phyloP scores from a whole-genome alignment of 257 asterid species.

The Solanum lycopersicoides region DNA sequence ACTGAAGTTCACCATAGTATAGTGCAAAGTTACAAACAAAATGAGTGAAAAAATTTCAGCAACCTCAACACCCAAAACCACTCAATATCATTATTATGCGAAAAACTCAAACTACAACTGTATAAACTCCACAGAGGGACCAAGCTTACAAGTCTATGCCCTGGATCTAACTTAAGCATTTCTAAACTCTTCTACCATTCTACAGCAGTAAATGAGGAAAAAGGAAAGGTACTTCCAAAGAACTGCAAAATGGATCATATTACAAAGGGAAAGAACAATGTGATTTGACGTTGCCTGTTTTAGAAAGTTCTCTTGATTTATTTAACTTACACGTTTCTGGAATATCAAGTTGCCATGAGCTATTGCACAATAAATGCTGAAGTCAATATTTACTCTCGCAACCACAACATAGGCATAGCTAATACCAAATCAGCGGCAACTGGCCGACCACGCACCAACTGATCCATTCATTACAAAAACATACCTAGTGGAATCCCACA shows the following conservation, averaged over 20 bases:
- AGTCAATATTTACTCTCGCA: neutral
- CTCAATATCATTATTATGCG: neutral
- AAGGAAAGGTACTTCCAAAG: neutral
- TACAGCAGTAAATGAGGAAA: neutral
- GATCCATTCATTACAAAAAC: neutral
- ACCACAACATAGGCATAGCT: neutral
- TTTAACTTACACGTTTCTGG: neutral
- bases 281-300: neutral
- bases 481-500: neutral
- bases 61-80: neutral
- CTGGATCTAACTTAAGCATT: neutral
- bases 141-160: neutral
- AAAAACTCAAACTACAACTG: neutral
- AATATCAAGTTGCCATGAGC: neutral
- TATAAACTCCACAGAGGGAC: neutral
- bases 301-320: neutral
- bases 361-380: neutral
- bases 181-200: neutral
- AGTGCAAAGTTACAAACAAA: neutral
- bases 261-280: neutral
- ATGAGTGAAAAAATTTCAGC: neutral
- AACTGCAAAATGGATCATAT: neutral
- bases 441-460: neutral
- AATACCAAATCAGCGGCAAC: neutral
- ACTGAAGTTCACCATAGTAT: slow-evolving; percentile 6